Evolutionary conservation across 805 yeast species (phyloP).

Genomic region (Scheffersomyces ergatensis): DNA sequence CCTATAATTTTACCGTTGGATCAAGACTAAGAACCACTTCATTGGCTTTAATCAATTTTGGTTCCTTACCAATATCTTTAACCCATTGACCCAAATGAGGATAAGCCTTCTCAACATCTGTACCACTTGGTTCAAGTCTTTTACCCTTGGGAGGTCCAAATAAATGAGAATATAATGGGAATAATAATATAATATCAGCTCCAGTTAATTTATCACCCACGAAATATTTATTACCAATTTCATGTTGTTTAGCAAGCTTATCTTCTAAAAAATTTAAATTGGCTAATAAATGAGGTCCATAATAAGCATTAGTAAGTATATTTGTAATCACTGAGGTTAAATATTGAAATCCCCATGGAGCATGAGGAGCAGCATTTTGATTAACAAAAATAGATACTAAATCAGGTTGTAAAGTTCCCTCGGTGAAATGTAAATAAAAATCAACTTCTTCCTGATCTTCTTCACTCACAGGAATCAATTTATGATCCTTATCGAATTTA

Average conservation of each 20-base stretch:
- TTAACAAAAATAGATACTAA: conserved; percentile 36
- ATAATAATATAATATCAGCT: conserved; percentile 36
- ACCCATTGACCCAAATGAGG: conserved; percentile 25
- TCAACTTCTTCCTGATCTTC: conserved; percentile 45
- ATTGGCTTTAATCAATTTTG: conserved; percentile 14
- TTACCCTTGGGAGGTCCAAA: conserved; percentile 21
- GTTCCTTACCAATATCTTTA: conserved; percentile 9
- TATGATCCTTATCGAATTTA: conserved; percentile 28
- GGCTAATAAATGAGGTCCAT: conserved; percentile 19
- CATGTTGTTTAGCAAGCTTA: conserved; percentile 21
- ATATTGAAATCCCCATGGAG: conserved; percentile 24
- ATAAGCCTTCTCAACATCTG: conserved; percentile 8
- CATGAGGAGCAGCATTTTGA: conserved; percentile 24
- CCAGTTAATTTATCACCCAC: conserved; percentile 34
- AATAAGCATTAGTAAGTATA: conserved; percentile 23
- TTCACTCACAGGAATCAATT: conserved; percentile 24
- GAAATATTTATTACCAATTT: conserved; percentile 25
- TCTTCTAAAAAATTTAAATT: conserved; percentile 27
- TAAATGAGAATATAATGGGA: conserved; percentile 29
- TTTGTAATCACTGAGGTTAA: conserved; percentile 19
- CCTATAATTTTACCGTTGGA: neutral
- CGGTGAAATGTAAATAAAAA: conserved; percentile 56
- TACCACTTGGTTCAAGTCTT: conserved; percentile 7
- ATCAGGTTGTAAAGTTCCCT: conserved; percentile 60
- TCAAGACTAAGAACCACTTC: conserved; percentile 6